Conservation (phyloP, 805 yeast genomes). For the Metschnikowia peoriensis region DNA sequence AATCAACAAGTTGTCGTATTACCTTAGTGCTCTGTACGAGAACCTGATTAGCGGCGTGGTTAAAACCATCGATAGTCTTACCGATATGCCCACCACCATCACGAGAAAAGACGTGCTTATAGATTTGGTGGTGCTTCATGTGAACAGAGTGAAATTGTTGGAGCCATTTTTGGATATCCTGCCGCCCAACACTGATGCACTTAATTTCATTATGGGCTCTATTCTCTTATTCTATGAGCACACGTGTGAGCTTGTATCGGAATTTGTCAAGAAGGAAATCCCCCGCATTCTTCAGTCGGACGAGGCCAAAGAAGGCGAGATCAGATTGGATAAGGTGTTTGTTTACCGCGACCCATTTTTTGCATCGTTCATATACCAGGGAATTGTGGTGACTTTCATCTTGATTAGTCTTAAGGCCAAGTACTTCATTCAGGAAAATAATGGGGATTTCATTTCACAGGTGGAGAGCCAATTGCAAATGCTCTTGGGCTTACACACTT, state of each 20-base stretch:
- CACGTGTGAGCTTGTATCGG: constrained; percentile 13
- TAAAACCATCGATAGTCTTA: constrained; percentile 20
- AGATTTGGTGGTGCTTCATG: constrained; percentile 48
- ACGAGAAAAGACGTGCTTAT: constrained; percentile 36
- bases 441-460: constrained; percentile 21
- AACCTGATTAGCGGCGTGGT: constrained; percentile 12
- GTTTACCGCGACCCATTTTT: constrained; percentile 45
- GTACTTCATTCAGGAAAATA: constrained; percentile 26
- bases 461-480: constrained; percentile 24
- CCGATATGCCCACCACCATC: constrained; percentile 22
- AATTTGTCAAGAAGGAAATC: constrained; percentile 12
- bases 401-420: constrained; percentile 43
- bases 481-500: constrained; percentile 25
- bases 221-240: constrained; percentile 28
- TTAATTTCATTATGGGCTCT: constrained; percentile 38
- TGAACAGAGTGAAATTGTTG: constrained; percentile 50
- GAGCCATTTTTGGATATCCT: constrained; percentile 49
- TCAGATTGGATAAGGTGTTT: constrained; percentile 35
- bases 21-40: constrained; percentile 15
- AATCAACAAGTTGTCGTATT: constrained; percentile 34
- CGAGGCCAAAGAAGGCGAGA: constrained; percentile 8
- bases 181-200: constrained; percentile 26
- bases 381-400: constrained; percentile 50
- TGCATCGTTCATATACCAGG: constrained; percentile 50
- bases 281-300: constrained; percentile 11